These are phyloP conservation scores for Mucor plumbeus DNA, from an alignment of 371 early-diverging fungal species.

Conservation along the genomic window DNA sequence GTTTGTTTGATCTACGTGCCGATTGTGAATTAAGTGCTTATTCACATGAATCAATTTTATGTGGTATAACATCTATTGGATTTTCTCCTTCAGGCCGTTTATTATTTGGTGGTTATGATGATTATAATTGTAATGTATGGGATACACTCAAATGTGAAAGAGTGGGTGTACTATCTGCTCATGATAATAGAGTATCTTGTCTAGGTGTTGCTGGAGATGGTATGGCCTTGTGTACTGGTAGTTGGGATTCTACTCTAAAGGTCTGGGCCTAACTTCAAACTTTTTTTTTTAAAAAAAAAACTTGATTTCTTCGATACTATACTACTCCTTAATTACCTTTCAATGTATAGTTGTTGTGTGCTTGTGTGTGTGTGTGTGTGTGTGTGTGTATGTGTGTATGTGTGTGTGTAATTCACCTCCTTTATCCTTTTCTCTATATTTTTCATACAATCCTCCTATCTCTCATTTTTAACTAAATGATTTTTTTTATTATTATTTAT, in stretches of 20 bases:
- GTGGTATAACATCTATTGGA: slow-evolving; percentile 96
- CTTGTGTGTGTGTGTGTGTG: not conserved
- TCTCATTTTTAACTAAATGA: not conserved
- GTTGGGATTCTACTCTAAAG: slow-evolving; percentile 96
- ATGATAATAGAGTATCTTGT: slow-evolving; percentile 97
- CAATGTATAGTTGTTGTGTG: not conserved
- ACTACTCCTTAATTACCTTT: not conserved
- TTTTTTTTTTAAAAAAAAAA: not conserved
- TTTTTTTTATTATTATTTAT: not conserved
- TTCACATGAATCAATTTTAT: slow-evolving; percentile 94
- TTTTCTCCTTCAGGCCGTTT: slow-evolving; percentile 95
- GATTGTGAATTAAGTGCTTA: slow-evolving; percentile 96
- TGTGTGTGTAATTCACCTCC: slow-evolving; percentile 2
- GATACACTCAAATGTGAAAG: slow-evolving; percentile 95
- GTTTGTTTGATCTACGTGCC: slow-evolving; percentile 96
- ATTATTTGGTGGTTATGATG: slow-evolving; percentile 98
- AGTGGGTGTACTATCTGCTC: slow-evolving; percentile 91
- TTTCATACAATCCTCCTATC: not conserved
- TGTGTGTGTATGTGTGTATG: not conserved
- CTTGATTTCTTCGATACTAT: not conserved
- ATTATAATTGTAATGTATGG: slow-evolving; percentile 98
- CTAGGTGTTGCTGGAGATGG: slow-evolving; percentile 95
- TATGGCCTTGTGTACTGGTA: slow-evolving; percentile 96
- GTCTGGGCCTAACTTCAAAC: slow-evolving; percentile 36
- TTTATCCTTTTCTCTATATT: not conserved